A percentile compares a stretch with the other conserved stretches of the same genome.
Conservation (phyloP, 2,329 filamentous ascomycete species). For the Fusarium siculi region DNA sequence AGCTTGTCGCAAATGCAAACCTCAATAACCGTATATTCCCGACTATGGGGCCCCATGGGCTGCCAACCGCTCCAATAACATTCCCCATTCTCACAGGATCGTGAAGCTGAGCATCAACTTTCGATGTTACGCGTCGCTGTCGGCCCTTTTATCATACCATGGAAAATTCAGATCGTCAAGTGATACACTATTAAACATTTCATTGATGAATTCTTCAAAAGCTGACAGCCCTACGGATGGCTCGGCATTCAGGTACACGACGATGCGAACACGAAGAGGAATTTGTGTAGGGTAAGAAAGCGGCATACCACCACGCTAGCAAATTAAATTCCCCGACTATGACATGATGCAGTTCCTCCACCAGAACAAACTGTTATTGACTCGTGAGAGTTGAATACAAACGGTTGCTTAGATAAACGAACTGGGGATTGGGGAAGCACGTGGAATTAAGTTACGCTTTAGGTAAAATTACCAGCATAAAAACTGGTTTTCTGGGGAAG, state of each 20-base stretch:
- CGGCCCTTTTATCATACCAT: conserved; percentile 1
- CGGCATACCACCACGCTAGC: not conserved
- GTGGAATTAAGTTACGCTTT: not conserved
- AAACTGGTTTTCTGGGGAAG: conserved; percentile 18
- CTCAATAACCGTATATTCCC: not conserved
- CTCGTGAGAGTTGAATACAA: not conserved
- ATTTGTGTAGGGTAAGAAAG: not conserved
- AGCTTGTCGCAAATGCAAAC: not conserved
- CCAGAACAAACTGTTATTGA: not conserved
- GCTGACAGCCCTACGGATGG: not conserved
- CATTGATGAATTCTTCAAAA: not conserved
- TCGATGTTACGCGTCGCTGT: not conserved
- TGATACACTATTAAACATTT: not conserved
- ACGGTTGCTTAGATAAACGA: not conserved
- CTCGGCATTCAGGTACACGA: conserved; percentile 4
- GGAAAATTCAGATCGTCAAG: not conserved
- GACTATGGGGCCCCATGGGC: not conserved
- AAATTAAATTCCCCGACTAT: conserved; percentile 11
- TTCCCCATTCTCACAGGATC: accelerated
- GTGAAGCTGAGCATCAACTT: not conserved
- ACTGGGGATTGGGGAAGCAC: not conserved
- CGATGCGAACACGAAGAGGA: not conserved
- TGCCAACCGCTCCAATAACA: not conserved
- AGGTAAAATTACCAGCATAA: not conserved
- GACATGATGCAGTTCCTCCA: not conserved